Conservation (phyloP, 768 basidiomycete genomes). For the Gelatoporia subvermispora region DNA sequence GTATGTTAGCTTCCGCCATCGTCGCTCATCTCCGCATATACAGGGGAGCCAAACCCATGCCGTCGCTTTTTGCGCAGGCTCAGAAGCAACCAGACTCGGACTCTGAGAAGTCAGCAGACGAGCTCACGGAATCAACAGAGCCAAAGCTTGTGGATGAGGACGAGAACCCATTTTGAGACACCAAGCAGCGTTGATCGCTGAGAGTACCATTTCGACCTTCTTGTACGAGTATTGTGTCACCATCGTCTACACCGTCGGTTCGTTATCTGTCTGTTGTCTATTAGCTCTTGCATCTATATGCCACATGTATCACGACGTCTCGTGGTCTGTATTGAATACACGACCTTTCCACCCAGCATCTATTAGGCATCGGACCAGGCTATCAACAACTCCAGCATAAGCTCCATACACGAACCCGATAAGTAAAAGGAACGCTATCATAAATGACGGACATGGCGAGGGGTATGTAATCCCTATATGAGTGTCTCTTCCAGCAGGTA, state of each 20-base stretch:
- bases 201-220: neutral
- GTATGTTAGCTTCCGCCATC: no score
- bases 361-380: neutral
- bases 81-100: constrained; percentile 31
- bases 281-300: constrained; percentile 1
- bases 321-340: neutral
- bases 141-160: constrained; percentile 42
- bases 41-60: constrained; percentile 58
- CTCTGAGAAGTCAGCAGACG: constrained; percentile 32
- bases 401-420: no score
- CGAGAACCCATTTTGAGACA: constrained; percentile 67
- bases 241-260: neutral
- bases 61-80: constrained; percentile 46
- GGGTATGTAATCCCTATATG: no score
- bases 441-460: no score
- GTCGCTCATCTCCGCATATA: neutral
- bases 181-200: neutral
- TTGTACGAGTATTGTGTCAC: constrained; percentile 3
- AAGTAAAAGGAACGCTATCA: no score
- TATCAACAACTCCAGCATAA: no score
- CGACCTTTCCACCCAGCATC: neutral
- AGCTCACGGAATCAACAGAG: constrained; percentile 21
- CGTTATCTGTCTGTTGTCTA: constrained; percentile 8
- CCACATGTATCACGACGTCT: neutral
- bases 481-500: no score